Base-by-base conservation (phyloP, 768 basidiomycete species). In the Boletus fagicola region DNA sequence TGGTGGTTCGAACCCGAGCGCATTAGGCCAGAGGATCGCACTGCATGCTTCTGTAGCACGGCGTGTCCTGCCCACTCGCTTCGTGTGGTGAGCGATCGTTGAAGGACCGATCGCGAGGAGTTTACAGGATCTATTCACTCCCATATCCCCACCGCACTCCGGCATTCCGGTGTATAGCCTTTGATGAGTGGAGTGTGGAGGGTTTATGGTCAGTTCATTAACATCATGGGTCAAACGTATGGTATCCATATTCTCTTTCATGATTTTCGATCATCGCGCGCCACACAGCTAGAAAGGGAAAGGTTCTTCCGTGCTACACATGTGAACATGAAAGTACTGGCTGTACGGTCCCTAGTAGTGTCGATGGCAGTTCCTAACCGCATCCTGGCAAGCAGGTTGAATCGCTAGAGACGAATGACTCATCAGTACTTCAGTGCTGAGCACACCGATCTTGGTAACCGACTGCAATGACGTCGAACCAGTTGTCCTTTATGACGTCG, bases 261-360 rank as follows among this genome's bases (percentile, higher is more conserved):
- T 59, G 59, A 59, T 60, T 59, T 52, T 59, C 59, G 22, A 4
- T 40, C 55, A 58, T 47, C 49, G 28, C 26, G 24, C 54, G 45
- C 53, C 56, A 26, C 49, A 24, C 22, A 33, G 38, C 45, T 4
- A 18, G 33, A 33, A 26, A 26, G 49, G 26, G 33, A 33, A 26
- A 26, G 49, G 26, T 18, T 28, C 56, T 4, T 35, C 7, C 2
- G 24, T 35, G 46, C 53, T 39, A 56, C 48, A 47, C 20, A 18
- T 30, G 15, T 31, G 33, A 47, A 45, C 13, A 20, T 42, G n/a
- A 31, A n/a, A 38, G 38, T 7, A 39, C 10, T 20, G 30, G 51
- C 56, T 56, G 56, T 56, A 38, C 12, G n/a, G 36, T 38, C 10
- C 7, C 28, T 1, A 5, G 15, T 1, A 5, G 15, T 51, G 15